Percentiles rank a stretch among this genome's conserved stretches.
Conservation (phyloP, 2,329 filamentous ascomycete genomes). For the Dryadomyces quercivorus region DNA sequence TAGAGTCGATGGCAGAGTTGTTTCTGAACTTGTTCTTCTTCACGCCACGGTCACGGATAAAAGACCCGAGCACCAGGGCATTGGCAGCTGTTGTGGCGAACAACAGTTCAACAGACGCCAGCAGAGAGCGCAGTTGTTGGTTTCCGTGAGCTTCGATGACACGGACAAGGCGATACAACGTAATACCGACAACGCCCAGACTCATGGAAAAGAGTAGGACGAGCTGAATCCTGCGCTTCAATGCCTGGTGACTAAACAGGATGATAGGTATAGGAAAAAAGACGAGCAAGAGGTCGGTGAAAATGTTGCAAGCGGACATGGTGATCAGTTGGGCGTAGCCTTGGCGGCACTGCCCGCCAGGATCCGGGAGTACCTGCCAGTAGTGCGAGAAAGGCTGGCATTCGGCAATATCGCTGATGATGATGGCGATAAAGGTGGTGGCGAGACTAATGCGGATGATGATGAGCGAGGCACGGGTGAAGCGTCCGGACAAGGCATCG, state of each 20-base stretch:
- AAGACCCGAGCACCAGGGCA: conserved; percentile 79
- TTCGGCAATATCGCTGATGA: conserved; percentile 73
- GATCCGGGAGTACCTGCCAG: conserved; percentile 77
- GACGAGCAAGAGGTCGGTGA: conserved; percentile 80
- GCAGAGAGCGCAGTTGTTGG: conserved; percentile 78
- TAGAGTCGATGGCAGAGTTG: conserved; percentile 49
- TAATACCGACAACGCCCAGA: conserved; percentile 66
- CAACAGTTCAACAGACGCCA: conserved; percentile 82
- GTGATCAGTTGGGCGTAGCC: conserved; percentile 79
- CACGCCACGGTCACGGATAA: conserved; percentile 76
- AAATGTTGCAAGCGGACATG: conserved; percentile 78
- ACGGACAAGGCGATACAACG: conserved; percentile 66
- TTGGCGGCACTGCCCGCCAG: conserved; percentile 73
- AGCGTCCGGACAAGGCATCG: conserved; percentile 65
- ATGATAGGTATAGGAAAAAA: conserved; percentile 86
- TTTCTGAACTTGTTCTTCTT: conserved; percentile 80
- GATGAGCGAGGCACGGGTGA: conserved; percentile 59
- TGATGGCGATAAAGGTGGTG: conserved; percentile 66
- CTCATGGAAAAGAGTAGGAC: conserved; percentile 74
- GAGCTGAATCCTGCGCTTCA: conserved; percentile 70
- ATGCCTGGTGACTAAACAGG: conserved; percentile 59
- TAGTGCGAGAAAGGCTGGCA: conserved; percentile 66
- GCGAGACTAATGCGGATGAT: conserved; percentile 64
- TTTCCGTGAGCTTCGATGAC: conserved; percentile 59
- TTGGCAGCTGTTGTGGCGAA: conserved; percentile 83